A percentile compares a stretch with the other conserved stretches of the same genome.
These are phyloP conservation scores for Sclerotinia minor DNA, from an alignment of 2,329 filamentous ascomycete genomes.

Conservation along the genomic window DNA sequence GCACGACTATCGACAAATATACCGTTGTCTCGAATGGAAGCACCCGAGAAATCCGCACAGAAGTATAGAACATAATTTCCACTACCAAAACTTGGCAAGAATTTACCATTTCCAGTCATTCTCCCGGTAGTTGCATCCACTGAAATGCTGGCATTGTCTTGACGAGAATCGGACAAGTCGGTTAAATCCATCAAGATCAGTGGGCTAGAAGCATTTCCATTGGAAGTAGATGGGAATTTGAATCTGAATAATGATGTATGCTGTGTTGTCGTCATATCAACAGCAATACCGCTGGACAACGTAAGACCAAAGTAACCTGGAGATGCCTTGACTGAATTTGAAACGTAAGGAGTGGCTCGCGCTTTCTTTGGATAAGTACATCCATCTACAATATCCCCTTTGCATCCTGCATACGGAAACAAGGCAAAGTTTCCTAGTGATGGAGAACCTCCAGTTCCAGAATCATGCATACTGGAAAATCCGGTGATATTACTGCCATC, in stretches of 20 bases:
- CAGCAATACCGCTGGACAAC: conserved; percentile 55
- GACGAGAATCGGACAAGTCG: conserved; percentile 61
- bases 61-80: conserved; percentile 62
- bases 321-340: conserved; percentile 54
- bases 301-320: conserved; percentile 67
- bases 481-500: conserved; percentile 44
- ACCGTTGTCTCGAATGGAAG: conserved; percentile 58
- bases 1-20: conserved; percentile 61
- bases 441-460: conserved; percentile 51
- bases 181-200: conserved; percentile 65
- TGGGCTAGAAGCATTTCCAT: conserved; percentile 47
- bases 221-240: conserved; percentile 51
- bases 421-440: conserved; percentile 74
- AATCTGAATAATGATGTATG: conserved; percentile 67
- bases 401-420: conserved; percentile 64
- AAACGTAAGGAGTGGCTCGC: conserved; percentile 45
- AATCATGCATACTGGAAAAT: conserved; percentile 46
- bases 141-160: conserved; percentile 55
- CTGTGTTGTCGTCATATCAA: conserved; percentile 67
- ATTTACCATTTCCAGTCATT: conserved; percentile 61
- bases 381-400: conserved; percentile 58
- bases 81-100: conserved; percentile 64
- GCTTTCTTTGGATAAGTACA: conserved; percentile 58
- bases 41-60: conserved; percentile 66
- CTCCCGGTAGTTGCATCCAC: conserved; percentile 58